Conservation (phyloP, 2,329 filamentous ascomycete species). For the Aspergillus udagawae region DNA sequence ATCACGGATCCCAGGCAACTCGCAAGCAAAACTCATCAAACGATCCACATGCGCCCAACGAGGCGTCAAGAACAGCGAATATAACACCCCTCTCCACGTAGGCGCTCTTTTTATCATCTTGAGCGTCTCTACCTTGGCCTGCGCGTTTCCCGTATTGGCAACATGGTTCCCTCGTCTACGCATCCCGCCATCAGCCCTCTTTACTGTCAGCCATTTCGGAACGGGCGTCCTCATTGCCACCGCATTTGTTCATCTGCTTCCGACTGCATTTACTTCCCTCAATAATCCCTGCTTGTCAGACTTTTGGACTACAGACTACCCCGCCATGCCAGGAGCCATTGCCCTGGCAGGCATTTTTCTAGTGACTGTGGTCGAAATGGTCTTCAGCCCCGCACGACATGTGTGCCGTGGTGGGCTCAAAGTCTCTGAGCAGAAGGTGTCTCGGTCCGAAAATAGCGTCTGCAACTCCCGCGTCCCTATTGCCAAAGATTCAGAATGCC, state of each 20-base stretch:
- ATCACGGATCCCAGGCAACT: neutral
- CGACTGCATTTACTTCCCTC: conserved; percentile 55
- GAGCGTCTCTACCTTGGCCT: conserved; percentile 51
- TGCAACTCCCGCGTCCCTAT: neutral
- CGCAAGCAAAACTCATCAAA: conserved; percentile 2
- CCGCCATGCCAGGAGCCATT: conserved; percentile 48
- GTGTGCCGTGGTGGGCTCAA: conserved; percentile 20
- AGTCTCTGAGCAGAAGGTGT: neutral
- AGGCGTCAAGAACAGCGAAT: conserved; percentile 33
- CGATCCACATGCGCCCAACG: conserved; percentile 25
- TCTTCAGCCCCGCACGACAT: conserved; percentile 42
- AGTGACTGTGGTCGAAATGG: conserved; percentile 53
- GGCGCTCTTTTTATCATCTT: conserved; percentile 63
- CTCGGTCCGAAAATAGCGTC: neutral
- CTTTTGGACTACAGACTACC: conserved; percentile 46
- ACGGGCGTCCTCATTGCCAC: conserved; percentile 84
- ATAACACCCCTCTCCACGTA: conserved; percentile 62
- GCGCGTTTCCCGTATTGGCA: conserved; percentile 63
- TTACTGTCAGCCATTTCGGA: conserved; percentile 65
- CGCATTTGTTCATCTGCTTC: conserved; percentile 74
- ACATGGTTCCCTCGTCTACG: conserved; percentile 55
- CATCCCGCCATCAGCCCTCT: conserved; percentile 46
- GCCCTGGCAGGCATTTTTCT: conserved; percentile 43
- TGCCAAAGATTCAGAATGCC: neutral
- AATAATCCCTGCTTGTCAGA: conserved; percentile 50